Evolutionary conservation across 257 asterid species (phyloP), one percentile per base, ranked within the genome.

Genomic region (Forsythia viridissima): DNA sequence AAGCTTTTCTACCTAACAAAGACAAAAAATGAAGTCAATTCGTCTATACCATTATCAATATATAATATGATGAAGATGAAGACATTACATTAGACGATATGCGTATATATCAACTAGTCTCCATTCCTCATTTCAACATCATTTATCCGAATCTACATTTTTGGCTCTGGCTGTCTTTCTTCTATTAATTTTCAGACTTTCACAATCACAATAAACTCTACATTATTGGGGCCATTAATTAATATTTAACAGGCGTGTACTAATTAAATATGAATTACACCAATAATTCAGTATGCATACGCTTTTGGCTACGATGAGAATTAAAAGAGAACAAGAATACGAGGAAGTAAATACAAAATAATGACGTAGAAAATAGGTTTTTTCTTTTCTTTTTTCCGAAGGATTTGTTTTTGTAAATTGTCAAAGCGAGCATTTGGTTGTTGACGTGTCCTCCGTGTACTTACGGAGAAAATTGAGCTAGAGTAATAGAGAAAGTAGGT

Each of bases 111-210:
- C 70, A 30, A 18, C 8, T 38, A n/a, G 5, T 36, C 10, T 69
- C 66, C 36, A 18, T 67, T 86, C 67, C 73, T 42, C 2, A 2
- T 82, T 77, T 48, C 69, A 70, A 61, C 72, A 63, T 39, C 68
- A 65, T 20, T 36, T 66, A 80, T 78, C 77, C 78, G 82, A 79
- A 83, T 88, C 88, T 80, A 18, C 41, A 81, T 39, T 82, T 86
- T 86, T 87, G 90, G 90, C 84, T 77, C 51, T 86, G 88, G 86
- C 89, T 90, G 89, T 86, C 87, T 80, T 80, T 77, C 83, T 67
- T 76, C 63, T 20, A 80, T 48, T 77, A 61, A 73, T 74, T 65
- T 63, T 41, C 40, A 71, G 36, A 73, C 34, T 51, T 80, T 73
- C 86, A 76, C 75, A 74, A 69, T 76, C 67, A 59, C 84, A 39